phyloP scores from a whole-genome alignment of 1,139 yeast genomes.

The Tardiomyces depauwii region DNA sequence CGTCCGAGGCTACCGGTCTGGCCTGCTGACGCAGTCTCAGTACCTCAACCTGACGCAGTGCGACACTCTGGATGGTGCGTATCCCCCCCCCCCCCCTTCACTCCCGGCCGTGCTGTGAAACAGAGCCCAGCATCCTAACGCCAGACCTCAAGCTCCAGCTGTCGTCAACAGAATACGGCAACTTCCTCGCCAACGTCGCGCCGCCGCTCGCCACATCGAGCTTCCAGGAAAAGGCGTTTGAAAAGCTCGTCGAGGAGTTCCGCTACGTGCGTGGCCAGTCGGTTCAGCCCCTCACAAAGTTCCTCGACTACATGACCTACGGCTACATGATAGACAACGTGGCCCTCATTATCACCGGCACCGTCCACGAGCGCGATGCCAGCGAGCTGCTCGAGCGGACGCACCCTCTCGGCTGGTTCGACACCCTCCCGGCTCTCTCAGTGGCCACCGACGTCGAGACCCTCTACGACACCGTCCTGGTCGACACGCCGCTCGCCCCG shows the following conservation, averaged over 20 bases:
- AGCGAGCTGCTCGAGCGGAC: constrained; percentile 79
- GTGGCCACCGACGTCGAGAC: constrained; percentile 93
- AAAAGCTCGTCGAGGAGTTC: constrained; percentile 72
- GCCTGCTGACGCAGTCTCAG: constrained; percentile 64
- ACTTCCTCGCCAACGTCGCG: constrained; percentile 72
- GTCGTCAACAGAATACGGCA: constrained; percentile 93
- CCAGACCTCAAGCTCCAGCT: constrained; percentile 79
- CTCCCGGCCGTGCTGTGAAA: too few species aligned
- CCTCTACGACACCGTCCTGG: constrained; percentile 83
- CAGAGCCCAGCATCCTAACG: too few species aligned
- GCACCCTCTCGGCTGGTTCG: constrained; percentile 98
- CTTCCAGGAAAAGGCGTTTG: constrained; percentile 68
- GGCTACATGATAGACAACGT: constrained; percentile 99
- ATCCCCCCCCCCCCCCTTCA: background rate
- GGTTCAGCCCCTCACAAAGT: constrained; percentile 64
- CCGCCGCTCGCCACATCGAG: constrained; percentile 73
- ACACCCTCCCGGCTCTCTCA: constrained; percentile 87
- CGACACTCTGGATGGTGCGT: constrained; percentile 56
- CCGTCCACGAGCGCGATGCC: constrained; percentile 88
- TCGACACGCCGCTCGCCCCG: constrained; percentile 96
- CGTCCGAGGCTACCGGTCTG: constrained; percentile 87
- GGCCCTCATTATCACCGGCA: constrained; percentile 91
- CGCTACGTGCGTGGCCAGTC: constrained; percentile 78
- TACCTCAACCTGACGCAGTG: constrained; percentile 92
- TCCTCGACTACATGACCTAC: constrained; percentile 84